phyloP scores from a whole-genome alignment of 192 early-diverging fungal species.

The Coemansia reversa region DNA sequence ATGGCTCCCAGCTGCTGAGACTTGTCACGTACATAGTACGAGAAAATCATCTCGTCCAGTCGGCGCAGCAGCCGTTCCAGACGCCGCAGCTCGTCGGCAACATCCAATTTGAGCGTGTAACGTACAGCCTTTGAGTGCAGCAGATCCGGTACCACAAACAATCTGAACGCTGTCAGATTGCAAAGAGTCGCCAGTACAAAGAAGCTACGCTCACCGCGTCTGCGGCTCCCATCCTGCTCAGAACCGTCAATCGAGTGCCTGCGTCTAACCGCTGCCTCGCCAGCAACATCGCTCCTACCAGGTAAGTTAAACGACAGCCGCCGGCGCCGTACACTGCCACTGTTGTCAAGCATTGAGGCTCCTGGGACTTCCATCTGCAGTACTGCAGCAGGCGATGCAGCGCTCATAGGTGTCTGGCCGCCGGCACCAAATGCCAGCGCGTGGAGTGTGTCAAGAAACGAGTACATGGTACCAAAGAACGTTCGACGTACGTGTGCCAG shows the following conservation, averaged over 20 bases:
- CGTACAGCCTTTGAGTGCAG: slow-evolving; percentile 65
- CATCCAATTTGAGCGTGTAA: slow-evolving; percentile 60
- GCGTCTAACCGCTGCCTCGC: slow-evolving; percentile 9
- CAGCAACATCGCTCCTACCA: slow-evolving; percentile 9
- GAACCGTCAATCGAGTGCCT: slow-evolving; percentile 25
- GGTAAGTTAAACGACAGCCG: slow-evolving; percentile 43
- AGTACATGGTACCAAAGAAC: slow-evolving; percentile 71
- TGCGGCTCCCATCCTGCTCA: slow-evolving; percentile 13
- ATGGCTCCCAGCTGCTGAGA: slow-evolving; percentile 65
- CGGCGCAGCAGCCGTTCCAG: slow-evolving; percentile 72
- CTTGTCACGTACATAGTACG: slow-evolving; percentile 83
- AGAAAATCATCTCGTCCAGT: slow-evolving; percentile 80
- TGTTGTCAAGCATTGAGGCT: neutral
- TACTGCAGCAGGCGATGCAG: neutral
- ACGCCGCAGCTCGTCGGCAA: slow-evolving; percentile 60
- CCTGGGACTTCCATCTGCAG: neutral
- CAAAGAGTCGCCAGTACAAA: slow-evolving; percentile 74
- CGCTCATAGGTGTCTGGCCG: neutral
- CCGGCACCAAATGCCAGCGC: slow-evolving; percentile 54
- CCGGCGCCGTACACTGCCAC: slow-evolving; percentile 29
- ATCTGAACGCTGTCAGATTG: slow-evolving; percentile 75
- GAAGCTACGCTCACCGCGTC: slow-evolving; percentile 38
- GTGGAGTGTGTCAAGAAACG: slow-evolving; percentile 81
- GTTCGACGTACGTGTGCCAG: slow-evolving; percentile 57
- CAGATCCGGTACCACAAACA: slow-evolving; percentile 74